Evolutionary conservation across 306 rosid genomes (phyloP).

Genomic region (Cucumis hystrix): DNA sequence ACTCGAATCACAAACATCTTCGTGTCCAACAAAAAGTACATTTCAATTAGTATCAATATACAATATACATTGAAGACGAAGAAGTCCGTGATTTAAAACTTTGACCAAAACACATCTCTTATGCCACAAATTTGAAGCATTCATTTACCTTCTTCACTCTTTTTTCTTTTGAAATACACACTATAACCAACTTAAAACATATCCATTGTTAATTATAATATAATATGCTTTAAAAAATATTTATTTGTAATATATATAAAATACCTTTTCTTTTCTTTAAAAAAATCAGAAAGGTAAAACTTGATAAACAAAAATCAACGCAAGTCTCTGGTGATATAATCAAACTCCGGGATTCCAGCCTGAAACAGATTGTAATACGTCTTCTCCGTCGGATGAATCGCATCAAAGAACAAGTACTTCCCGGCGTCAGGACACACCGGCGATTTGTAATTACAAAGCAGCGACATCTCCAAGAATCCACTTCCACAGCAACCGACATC

Average conservation of each 20-base stretch:
- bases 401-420: constrained; percentile 58
- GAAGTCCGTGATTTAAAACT: too few species aligned
- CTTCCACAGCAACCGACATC: constrained; percentile 56
- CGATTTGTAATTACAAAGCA: constrained; percentile 33
- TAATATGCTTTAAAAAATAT: too few species aligned
- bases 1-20: too few species aligned
- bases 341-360: constrained; percentile 16
- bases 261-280: not conserved
- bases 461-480: constrained; percentile 41
- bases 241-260: not conserved
- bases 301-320: not conserved
- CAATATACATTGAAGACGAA: too few species aligned
- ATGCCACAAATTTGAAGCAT: too few species aligned
- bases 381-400: constrained; percentile 52
- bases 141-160: too few species aligned
- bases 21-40: too few species aligned
- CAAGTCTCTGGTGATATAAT: constrained; percentile 18
- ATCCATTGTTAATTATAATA: not conserved
- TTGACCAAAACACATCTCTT: too few species aligned
- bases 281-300: not conserved
- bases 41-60: too few species aligned
- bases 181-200: not conserved
- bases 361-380: constrained; percentile 32
- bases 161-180: too few species aligned
- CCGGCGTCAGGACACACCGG: constrained; percentile 31